A percentile compares a stretch with the other conserved stretches of the same genome.
phyloP scores from a whole-genome alignment of 176 grass and related monocot genomes.

The Aegilops bicornis region DNA sequence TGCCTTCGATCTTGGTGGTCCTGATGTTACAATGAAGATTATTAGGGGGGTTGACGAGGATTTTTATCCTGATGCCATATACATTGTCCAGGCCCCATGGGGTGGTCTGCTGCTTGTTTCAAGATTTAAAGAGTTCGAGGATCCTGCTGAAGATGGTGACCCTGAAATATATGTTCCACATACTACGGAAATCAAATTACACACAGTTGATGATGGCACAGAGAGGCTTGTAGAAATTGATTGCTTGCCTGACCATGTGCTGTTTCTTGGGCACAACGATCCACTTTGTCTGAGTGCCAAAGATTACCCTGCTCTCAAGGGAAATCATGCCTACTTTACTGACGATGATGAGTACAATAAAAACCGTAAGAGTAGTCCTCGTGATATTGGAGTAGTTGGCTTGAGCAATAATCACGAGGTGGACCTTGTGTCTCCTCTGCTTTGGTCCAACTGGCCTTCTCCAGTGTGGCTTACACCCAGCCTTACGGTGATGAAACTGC shows the following conservation, averaged over 20 bases:
- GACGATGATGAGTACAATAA: too few relatives aligned
- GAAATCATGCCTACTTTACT: conserved; percentile 5
- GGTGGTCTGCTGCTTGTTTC: neutral
- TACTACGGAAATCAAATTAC: neutral
- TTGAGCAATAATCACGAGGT: neutral
- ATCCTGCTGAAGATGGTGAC: neutral
- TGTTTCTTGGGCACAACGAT: neutral
- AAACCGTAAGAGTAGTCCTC: neutral
- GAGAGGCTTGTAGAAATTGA: neutral
- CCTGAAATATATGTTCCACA: too few relatives aligned
- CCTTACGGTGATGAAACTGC: neutral
- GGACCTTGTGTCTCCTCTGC: neutral
- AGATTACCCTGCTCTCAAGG: neutral
- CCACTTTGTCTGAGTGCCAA: neutral
- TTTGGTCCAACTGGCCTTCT: neutral
- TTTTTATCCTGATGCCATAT: neutral
- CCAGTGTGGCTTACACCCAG: neutral
- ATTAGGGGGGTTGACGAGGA: neutral
- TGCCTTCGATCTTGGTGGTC: neutral
- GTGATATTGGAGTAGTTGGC: neutral
- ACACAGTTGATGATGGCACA: neutral
- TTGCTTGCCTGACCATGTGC: neutral
- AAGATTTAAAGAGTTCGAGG: neutral
- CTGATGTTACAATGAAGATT: neutral
- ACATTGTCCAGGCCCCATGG: neutral